Evolutionary conservation across 139 green algal genomes (phyloP), one percentile per base, ranked within the genome.

Genomic region (Zygnema cylindricum): DNA sequence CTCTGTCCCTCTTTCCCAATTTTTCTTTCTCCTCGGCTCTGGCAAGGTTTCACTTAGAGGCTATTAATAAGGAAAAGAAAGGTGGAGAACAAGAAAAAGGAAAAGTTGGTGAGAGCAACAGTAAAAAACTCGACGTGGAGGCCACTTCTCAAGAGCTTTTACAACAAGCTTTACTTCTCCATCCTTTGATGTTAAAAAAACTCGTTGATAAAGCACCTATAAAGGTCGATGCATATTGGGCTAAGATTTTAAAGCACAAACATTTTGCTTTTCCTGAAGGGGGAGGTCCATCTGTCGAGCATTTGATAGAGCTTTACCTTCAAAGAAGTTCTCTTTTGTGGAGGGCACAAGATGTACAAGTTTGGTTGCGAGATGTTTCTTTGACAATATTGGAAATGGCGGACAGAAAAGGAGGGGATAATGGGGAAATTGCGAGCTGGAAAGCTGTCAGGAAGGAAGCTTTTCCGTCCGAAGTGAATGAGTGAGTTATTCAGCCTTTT

Each of bases 251-350:
- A 0, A 82, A 84, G 32, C 38, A 82, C 43, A 39, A 38, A 0
- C 23, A 85, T n/a, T 90, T 90, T 94, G 94, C 1, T 83, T 92
- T 39, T 89, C 89, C 76, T 85, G 92, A 23, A 76, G 92, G 73
- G 43, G 71, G 75, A 97, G 95, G 92, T 55, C 92, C 95, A 3
- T 94, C 94, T 0, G 89, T 98, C 23, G 82, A 77, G n/a, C 95
- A 98, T 85, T 86, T 98, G 79, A 84, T 96, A 0, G 90, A 91
- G 82, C 91, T 98, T 30, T 98, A 96, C 87, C 94, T 96, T 39
- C 95, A 98, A 91, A 93, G 96, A 69, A 94, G 95, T 75, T 90
- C 95, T 41, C 41, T 95, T 71, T 92, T 98, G 71, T 98, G 96
- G 95, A 97, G 98, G 89, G 43, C 93, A n/a, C 83, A 89, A 36